Evolutionary conservation across 495 filamentous ascomycete species (phyloP), one percentile per base, ranked within the genome.

Genomic region (Penicillium ucsense): DNA sequence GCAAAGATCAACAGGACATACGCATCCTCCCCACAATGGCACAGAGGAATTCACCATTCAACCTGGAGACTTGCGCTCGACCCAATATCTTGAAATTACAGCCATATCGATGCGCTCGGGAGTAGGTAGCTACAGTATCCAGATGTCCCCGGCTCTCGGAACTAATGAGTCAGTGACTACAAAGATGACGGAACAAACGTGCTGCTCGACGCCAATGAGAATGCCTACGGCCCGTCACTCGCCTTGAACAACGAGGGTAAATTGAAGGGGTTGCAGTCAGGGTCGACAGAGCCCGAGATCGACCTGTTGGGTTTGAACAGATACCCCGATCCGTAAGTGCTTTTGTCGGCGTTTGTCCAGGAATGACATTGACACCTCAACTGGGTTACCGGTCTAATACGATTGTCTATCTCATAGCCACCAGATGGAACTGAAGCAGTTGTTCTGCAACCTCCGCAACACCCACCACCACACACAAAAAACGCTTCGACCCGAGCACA

Each of bases 161-260:
- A 54, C 70, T 72, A 65, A 72, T 55, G 49, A 61, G 48, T 49
- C 65, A 94, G 88, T 76, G 90, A 98, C 78, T 97, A 97, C 76
- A 95, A 97, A 76, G 92, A 98, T 62, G 86, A 98, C 60, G 94
- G 92, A 53, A 94, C 84, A 40, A 97, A 97, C 62, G 83, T 97
- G 47, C 81, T 98, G 31, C 85, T 98, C 48, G 92, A 98, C 60
- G 92, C 94, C 48, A 98, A 98, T 55, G 92, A 98, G 66, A 98
- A 97, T 62, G 89, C 92, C 44, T 95, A 84, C 66, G 92, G 94
- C 2, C 90, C 92, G 1, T 78, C 81, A 9, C 66, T 89, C 35
- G 67, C 66, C 6, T 47, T 81, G 44, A 70, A 63, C 42, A 49
- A 53, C 8, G 59, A 74, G 44, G 73, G 72, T n/a, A 67, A 70